Evolutionary conservation across 2,329 filamentous ascomycete genomes (phyloP).

Genomic region (Pseudogymnoascus sp.): DNA sequence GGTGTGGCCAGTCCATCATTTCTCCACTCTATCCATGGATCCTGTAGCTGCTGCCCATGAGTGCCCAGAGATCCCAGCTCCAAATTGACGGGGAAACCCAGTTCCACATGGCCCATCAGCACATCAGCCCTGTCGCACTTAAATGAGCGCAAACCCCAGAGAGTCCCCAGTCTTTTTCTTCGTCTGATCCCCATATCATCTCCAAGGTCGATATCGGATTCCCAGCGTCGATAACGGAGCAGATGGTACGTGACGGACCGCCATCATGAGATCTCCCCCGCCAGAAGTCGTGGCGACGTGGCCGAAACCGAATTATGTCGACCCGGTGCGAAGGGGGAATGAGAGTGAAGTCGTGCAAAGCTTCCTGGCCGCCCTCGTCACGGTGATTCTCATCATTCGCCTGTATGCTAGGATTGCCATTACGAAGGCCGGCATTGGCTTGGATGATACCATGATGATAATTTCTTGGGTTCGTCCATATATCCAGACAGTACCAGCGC

Average conservation of each 20-base stretch:
- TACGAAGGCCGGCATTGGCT: slow-evolving; percentile 34
- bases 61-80: not conserved
- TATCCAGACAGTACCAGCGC: not conserved
- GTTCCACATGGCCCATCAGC: not conserved
- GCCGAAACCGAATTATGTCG: slow-evolving; percentile 39
- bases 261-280: slow-evolving; percentile 33
- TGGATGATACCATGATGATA: slow-evolving; percentile 40
- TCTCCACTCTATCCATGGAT: not conserved
- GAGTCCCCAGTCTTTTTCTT: not conserved
- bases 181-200: not conserved
- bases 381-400: slow-evolving; percentile 35
- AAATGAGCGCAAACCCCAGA: not conserved
- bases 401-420: slow-evolving; percentile 39
- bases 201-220: not conserved
- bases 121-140: slow-evolving; percentile 3
- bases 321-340: slow-evolving; percentile 38
- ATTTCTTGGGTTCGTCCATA: slow-evolving; percentile 31
- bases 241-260: not conserved
- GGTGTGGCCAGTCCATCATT: not conserved
- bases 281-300: slow-evolving; percentile 33
- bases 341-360: slow-evolving; percentile 35
- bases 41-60: not conserved
- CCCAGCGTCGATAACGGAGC: not conserved
- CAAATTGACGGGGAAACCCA: not conserved
- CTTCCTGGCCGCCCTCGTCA: slow-evolving; percentile 32